Evolutionary conservation across 148 eudicot species (phyloP), one percentile per base, ranked within the genome.

Genomic region (Simmondsia chinensis): DNA sequence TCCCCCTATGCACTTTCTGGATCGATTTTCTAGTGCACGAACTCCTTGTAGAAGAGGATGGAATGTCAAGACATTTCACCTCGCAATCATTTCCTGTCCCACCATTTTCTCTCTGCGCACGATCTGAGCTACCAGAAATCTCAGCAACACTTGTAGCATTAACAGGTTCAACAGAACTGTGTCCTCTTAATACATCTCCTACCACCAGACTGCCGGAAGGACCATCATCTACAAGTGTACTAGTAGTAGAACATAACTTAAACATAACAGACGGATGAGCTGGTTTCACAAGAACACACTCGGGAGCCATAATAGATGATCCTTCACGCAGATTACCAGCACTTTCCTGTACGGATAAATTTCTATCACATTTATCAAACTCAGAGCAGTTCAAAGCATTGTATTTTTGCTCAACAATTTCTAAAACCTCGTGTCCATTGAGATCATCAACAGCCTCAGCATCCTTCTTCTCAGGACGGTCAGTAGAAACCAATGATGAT

Each of bases 11-110:
- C 25, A 52, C 52, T 37, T 52, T 42, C 61, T 52, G 69, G 11
- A 43, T 50, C 18, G 44, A 46, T 31, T 63, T 69, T 37, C 49
- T 63, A 52, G 52, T 53, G n/a, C 71, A 60, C 4, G 76, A 65
- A 46, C 76, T 71, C 56, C 76, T 60, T 12, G 60, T 34, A 52
- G 71, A 37, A 27, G 35, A 46, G n/a, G 54, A 33, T 3, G 32
- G 27, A 35, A 34, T 34, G 12, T 46, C 39, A 11, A 23, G 36
- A 35, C 39, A 36, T 35, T 60, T 54, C 1, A 36, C 25, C 22
- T 57, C 65, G 25, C 34, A 33, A 36, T 34, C 34, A 52, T 48
- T 43, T 21, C 63, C 69, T 45, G 27, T 29, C 26, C 48, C 39
- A 40, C 31, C 41, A 35, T 62, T 43, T 33, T 32, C 65, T 17